These are phyloP conservation scores for Stereocaulon alpinum DNA, from an alignment of 495 filamentous ascomycete genomes.

Conservation along the genomic window DNA sequence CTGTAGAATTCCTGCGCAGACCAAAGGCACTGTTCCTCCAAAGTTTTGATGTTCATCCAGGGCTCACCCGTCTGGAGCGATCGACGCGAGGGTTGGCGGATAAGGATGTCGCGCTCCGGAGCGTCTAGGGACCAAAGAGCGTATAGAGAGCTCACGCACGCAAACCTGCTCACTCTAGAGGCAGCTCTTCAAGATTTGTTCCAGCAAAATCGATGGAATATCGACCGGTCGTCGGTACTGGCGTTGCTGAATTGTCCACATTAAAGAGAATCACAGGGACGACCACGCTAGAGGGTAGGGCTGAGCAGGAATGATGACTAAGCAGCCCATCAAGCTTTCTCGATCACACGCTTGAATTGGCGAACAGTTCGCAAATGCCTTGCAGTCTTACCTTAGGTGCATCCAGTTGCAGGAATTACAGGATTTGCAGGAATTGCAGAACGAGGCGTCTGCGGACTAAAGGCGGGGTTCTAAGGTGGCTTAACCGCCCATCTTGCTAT, in stretches of 20 bases:
- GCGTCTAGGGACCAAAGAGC: not conserved
- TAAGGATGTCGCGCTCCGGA: slow-evolving; percentile 9
- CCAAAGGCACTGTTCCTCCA: not conserved
- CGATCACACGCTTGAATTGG: not conserved
- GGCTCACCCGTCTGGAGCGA: slow-evolving; percentile 11
- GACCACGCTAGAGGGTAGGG: slow-evolving; percentile 6
- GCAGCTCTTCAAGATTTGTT: no score
- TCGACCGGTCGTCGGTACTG: not conserved
- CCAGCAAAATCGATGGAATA: not conserved
- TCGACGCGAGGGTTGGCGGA: slow-evolving; percentile 15
- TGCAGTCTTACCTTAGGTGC: not conserved
- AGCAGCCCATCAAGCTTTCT: not conserved
- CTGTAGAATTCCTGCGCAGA: not conserved
- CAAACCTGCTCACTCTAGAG: not conserved
- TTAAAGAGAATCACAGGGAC: slow-evolving; percentile 1
- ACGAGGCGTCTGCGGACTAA: no score
- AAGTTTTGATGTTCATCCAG: slow-evolving; percentile 9
- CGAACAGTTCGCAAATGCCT: not conserved
- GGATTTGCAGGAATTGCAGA: no score
- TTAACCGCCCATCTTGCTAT: no score
- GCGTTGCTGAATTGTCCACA: slow-evolving; percentile 1
- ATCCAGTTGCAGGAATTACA: not conserved
- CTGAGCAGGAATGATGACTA: slow-evolving; percentile 7
- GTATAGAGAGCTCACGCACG: not conserved
- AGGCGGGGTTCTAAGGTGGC: no score